A percentile compares a stretch with the other conserved stretches of the same genome.
These are phyloP conservation scores for Backusella macrospora DNA, from an alignment of 192 early-diverging fungal genomes.

Conservation along the genomic window DNA sequence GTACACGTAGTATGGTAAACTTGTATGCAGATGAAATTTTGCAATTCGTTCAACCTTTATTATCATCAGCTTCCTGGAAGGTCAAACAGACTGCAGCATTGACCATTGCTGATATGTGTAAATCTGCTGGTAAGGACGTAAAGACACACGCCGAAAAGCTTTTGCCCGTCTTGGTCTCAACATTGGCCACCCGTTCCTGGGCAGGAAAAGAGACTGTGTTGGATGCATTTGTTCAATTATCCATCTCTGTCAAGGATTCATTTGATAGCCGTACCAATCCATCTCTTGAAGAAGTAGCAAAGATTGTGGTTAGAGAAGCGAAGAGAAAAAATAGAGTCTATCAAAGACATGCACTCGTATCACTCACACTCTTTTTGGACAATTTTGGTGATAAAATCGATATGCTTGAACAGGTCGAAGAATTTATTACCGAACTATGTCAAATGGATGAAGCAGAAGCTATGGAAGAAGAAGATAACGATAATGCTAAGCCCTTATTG, in stretches of 20 bases:
- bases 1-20: slow-evolving; percentile 62
- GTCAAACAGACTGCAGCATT: slow-evolving; percentile 75
- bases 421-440: slow-evolving; percentile 53
- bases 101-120: slow-evolving; percentile 64
- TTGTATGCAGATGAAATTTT: slow-evolving; percentile 71
- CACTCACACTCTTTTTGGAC: slow-evolving; percentile 62
- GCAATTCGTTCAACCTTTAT: slow-evolving; percentile 49
- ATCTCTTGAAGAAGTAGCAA: slow-evolving; percentile 45
- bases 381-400: slow-evolving; percentile 57
- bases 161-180: slow-evolving; percentile 64
- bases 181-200: slow-evolving; percentile 74
- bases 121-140: slow-evolving; percentile 51
- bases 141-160: slow-evolving; percentile 47
- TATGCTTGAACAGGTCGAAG: slow-evolving; percentile 58
- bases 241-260: slow-evolving; percentile 56
- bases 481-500: slow-evolving; percentile 59
- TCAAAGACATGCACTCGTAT: slow-evolving; percentile 64
- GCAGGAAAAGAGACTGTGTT: slow-evolving; percentile 81
- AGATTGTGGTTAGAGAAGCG: slow-evolving; percentile 70
- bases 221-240: slow-evolving; percentile 58
- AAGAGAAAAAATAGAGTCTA: slow-evolving; percentile 78
- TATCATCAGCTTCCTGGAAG: slow-evolving; percentile 73
- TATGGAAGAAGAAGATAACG: slow-evolving; percentile 63
- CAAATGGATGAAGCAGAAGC: slow-evolving; percentile 45
- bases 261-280: slow-evolving; percentile 39